Conservation (phyloP, 352 stramenopile species). For the Globisporangium perplexum region DNA sequence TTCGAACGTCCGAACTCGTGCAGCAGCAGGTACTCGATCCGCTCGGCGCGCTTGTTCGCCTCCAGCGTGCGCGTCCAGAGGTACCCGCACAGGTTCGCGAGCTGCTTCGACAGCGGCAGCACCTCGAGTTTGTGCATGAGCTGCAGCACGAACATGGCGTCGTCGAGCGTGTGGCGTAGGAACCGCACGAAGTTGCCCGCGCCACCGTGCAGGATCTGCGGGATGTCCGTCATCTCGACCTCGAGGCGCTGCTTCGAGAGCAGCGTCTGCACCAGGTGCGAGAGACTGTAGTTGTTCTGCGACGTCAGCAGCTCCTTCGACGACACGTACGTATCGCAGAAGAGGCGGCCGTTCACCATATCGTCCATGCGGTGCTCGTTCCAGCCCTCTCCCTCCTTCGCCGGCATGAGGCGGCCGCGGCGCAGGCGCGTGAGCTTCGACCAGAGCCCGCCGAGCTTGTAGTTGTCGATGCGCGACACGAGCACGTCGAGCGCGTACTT, state of each 20-base stretch:
- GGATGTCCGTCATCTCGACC: conserved; percentile 95
- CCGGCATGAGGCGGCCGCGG: conserved; percentile 63
- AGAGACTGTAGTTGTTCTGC: conserved; percentile 98
- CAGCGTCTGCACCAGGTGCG: conserved; percentile 90
- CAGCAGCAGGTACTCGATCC: conserved; percentile 99
- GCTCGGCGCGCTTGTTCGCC: conserved; percentile 95
- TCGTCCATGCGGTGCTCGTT: conserved; percentile 87
- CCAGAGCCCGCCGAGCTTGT: conserved; percentile 84
- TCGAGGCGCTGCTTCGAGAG: conserved; percentile 86
- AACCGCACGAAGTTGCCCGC: conserved; percentile 91
- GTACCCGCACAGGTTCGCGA: conserved; percentile 98
- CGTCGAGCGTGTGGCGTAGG: conserved; percentile 92
- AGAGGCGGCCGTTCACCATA: conserved; percentile 91
- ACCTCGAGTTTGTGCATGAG: conserved; percentile 98
- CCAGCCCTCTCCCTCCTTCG: conserved; percentile 83
- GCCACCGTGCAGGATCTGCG: conserved; percentile 87
- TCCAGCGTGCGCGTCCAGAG: conserved; percentile 96
- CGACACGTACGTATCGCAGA: conserved; percentile 98
- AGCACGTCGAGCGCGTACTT: conserved; percentile 98
- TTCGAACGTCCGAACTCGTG: conserved; percentile 95
- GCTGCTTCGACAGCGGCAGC: conserved; percentile 97
- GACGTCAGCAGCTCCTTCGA: conserved; percentile 96
- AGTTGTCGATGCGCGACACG: conserved; percentile 91
- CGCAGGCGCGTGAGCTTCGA: conserved; percentile 80
- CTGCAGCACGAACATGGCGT: conserved; percentile 95